Base-by-base conservation (phyloP, 1,139 yeast genomes). In the Hansenula lynferdii region DNA sequence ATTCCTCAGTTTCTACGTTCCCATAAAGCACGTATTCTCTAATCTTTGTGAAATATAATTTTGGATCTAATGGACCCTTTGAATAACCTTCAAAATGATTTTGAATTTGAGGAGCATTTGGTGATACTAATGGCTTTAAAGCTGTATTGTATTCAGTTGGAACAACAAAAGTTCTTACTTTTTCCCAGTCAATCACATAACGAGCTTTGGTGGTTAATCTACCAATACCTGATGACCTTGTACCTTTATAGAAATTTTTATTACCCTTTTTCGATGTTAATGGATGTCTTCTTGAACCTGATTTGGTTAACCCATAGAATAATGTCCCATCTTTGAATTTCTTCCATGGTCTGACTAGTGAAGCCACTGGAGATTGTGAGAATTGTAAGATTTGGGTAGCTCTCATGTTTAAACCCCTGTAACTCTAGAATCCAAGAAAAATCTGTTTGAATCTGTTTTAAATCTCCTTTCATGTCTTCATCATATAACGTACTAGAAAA, bases 181-280 rank as follows among this genome's bases (percentile, higher is more conserved):
- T 87, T 30, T 66, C 63, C 87, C 95, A 92, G 65, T 86, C 75
- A 47, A 92, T 75, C 14, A 77, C 69, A 61, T 86, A 94, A 27
- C 77, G 75, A 39, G 96, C 97, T 47, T 72, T 72, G 27, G 71
- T 69, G 41, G 94, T 83, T 58, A 84, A 77, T 42, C 70, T 72
- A 57, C 99, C 99, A 46, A 87, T 78, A 62, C 97, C 97, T 2
- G 95, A 75, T 6, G 98, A 86, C 44, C 97, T 77, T 17, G 97
- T 92, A 68, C 98, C 99, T 61, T 90, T 92, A 65, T 94, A 92
- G 65, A 73, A 86, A 54, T 85, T 81, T 69, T 90, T 89, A 66
- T 90, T 92, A 54, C 98, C 97, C 59, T 87, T 92, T 57, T 92
- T 92, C 25, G 96, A 82, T 22, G 96, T 85, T 51, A 90, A 67